Base-by-base conservation (phyloP, 345 rosid genomes). In the Leavenworthia alabamica region DNA sequence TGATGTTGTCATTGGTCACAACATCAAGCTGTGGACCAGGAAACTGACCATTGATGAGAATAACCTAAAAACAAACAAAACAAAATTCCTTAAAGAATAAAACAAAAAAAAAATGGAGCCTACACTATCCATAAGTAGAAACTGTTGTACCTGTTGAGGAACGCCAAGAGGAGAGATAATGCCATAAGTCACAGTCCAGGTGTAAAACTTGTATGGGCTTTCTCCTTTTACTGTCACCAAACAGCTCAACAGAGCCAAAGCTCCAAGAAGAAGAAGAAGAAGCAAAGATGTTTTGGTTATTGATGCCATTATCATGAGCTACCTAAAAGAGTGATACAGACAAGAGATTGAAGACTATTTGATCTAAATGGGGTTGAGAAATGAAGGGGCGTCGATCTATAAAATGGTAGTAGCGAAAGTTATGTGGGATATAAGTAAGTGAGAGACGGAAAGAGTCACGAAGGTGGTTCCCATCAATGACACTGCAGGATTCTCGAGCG, bases 1-100 rank as follows among this genome's bases (percentile, higher is more conserved):
- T 65, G 29, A 93, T 78, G 78, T 93, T 93, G 73, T 93, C 89
- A 66, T 93, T 93, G 20, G 97, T 93, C 66, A 89, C 89, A 60
- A 85, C 93, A 14, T 86, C 97, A 74, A 93, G 92, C 54, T 64
- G 81, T 8, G 99, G 99, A 62, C 99, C 97, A 73, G 99, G 97
- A 62, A 93, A 89, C 67, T 93, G 97, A 46, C 89, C 93, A 77
- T 93, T 93, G 82, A 93, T 86, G 47, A 93, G 96, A 22, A 93
- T 89, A 43, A 86, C 99, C 99, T 93, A n/a, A n/a, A n/a, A n/a
- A n/a, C n/a, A n/a, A n/a, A 19, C 48, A 36, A 33, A 24, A 53
- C 7, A 45, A 48, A 35, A 13, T 20, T n/a, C n/a, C n/a, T n/a
- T n/a, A n/a, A n/a, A n/a, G n/a, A n/a, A n/a, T n/a, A n/a, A n/a